A percentile compares a stretch with the other conserved stretches of the same genome.
These are phyloP conservation scores for Solanum boliviense DNA, from an alignment of 257 asterid genomes.

Conservation along the genomic window DNA sequence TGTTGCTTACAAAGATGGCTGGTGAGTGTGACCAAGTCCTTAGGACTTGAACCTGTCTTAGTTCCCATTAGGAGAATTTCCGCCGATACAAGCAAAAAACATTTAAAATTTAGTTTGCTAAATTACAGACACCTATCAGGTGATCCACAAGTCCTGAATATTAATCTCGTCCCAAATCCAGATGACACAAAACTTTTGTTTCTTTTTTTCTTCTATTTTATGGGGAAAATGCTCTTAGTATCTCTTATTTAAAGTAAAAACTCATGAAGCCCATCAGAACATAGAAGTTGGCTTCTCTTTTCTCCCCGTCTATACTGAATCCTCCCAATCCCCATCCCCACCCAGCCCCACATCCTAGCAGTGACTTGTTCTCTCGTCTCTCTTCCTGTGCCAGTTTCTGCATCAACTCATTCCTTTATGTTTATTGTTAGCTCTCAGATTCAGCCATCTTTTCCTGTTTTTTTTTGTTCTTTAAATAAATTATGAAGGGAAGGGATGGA, in stretches of 20 bases:
- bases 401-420: background rate
- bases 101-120: background rate
- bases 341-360: background rate
- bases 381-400: background rate
- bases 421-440: background rate
- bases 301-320: background rate
- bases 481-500: background rate
- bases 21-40: background rate
- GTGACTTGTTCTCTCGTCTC: background rate
- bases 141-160: background rate
- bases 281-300: background rate
- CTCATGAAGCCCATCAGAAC: background rate
- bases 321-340: background rate
- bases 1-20: background rate
- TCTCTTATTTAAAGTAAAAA: background rate
- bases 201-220: background rate
- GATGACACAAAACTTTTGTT: background rate
- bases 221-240: background rate
- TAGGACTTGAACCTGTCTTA: background rate
- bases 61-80: background rate
- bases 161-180: background rate
- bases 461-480: background rate
- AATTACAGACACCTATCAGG: background rate
- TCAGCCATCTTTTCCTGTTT: background rate
- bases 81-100: background rate